These are phyloP conservation scores for Aspergillus sclerotialis DNA, from an alignment of 2,329 filamentous ascomycete species.

Conservation along the genomic window DNA sequence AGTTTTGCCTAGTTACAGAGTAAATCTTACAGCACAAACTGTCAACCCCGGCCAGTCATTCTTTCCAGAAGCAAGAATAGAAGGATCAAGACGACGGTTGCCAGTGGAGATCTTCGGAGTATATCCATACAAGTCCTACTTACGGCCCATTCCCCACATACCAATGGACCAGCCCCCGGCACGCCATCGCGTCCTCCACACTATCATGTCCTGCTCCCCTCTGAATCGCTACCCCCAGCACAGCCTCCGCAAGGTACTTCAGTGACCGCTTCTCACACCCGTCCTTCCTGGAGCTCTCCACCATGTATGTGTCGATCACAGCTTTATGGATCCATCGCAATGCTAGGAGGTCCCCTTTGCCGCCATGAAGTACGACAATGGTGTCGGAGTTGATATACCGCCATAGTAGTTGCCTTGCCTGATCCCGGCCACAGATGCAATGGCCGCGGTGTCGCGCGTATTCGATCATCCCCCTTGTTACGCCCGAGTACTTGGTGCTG, in stretches of 20 bases:
- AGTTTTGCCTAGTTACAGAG: no score
- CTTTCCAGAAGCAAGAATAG: no score
- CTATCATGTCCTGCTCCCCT: slow-evolving; percentile 34
- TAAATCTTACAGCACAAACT: no score
- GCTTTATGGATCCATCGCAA: slow-evolving; percentile 44
- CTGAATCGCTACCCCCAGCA: slow-evolving; percentile 18
- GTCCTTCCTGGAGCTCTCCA: slow-evolving; percentile 8
- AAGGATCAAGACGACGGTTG: no score
- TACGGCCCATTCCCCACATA: slow-evolving; percentile 15
- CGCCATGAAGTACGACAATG: slow-evolving; percentile 44
- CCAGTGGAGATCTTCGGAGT: no score
- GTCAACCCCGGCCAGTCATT: no score
- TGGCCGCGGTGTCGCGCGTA: slow-evolving; percentile 5
- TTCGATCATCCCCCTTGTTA: slow-evolving; percentile 33
- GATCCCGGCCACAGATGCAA: slow-evolving; percentile 37
- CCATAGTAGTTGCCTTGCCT: slow-evolving; percentile 39
- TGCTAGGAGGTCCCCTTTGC: slow-evolving; percentile 36
- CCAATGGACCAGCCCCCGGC: slow-evolving; percentile 38
- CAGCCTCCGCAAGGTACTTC: slow-evolving; percentile 11
- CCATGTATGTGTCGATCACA: slow-evolving; percentile 41
- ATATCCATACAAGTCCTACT: no score
- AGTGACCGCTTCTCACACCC: slow-evolving; percentile 8
- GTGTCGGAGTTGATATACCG: slow-evolving; percentile 41
- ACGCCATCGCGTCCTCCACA: slow-evolving; percentile 41
- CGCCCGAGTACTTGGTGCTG: slow-evolving; percentile 47